phyloP scores from a whole-genome alignment of 2,329 filamentous ascomycete genomes.

The Stachybotrys chartarum region DNA sequence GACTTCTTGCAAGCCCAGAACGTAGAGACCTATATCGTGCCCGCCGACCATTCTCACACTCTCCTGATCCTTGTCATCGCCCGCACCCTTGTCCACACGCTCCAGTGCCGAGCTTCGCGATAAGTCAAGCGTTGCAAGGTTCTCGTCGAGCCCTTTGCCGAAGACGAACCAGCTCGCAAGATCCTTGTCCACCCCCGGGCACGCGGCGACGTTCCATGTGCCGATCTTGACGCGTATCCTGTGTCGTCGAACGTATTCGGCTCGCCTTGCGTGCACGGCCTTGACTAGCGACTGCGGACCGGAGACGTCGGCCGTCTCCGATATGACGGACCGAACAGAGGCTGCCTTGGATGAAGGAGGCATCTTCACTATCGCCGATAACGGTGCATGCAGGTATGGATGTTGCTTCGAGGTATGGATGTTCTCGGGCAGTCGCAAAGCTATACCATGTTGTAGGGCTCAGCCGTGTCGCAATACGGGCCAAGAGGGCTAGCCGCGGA shows the following conservation, averaged over 20 bases:
- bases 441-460: too few relatives aligned
- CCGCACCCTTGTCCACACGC: slow-evolving; percentile 22
- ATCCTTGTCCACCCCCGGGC: slow-evolving; percentile 80
- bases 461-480: too few relatives aligned
- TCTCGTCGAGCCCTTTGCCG: slow-evolving; percentile 62
- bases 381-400: not conserved
- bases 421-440: too few relatives aligned
- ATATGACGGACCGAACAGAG: slow-evolving; percentile 23
- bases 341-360: slow-evolving; percentile 5
- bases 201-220: slow-evolving; percentile 88
- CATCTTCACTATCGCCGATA: not conserved
- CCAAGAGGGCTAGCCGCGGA: too few relatives aligned
- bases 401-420: too few relatives aligned
- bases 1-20: slow-evolving; percentile 85
- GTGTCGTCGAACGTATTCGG: slow-evolving; percentile 72
- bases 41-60: slow-evolving; percentile 43
- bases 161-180: slow-evolving; percentile 82
- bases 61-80: slow-evolving; percentile 23
- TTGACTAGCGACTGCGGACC: slow-evolving; percentile 53
- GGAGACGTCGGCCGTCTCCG: slow-evolving; percentile 37
- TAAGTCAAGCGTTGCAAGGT: slow-evolving; percentile 48
- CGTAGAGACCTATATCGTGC: slow-evolving; percentile 79
- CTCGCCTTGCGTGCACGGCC: slow-evolving; percentile 63
- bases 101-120: slow-evolving; percentile 30
- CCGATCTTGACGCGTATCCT: slow-evolving; percentile 82